Evolutionary conservation across 306 rosid genomes (phyloP).

Genomic region (Neltuma alba): DNA sequence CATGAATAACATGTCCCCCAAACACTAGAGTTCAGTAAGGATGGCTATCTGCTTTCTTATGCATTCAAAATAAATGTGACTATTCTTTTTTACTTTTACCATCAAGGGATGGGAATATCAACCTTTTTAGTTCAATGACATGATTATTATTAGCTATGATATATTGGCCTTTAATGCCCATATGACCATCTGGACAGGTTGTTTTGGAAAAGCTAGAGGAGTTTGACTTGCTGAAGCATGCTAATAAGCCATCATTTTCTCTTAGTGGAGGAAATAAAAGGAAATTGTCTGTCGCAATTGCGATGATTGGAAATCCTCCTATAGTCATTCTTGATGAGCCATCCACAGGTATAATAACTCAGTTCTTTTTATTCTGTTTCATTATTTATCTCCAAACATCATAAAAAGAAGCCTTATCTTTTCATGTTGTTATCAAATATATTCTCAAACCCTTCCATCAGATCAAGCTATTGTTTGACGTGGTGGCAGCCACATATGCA

Average conservation of each 20-base stretch:
- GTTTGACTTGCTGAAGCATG: slow-evolving; percentile 91
- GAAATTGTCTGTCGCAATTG: slow-evolving; percentile 92
- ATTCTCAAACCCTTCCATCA: slow-evolving; percentile 3
- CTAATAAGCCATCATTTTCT: slow-evolving; percentile 85
- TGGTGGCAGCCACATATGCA: slow-evolving; percentile 16
- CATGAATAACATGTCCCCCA: background rate
- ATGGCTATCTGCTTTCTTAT: slow-evolving; percentile 19
- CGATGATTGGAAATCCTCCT: slow-evolving; percentile 98
- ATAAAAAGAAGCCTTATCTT: slow-evolving; percentile 25
- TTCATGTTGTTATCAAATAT: background rate
- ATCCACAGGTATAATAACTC: slow-evolving; percentile 69
- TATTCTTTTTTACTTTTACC: background rate
- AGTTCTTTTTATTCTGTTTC: background rate
- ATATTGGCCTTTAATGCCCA: slow-evolving; percentile 33
- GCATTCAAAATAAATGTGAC: slow-evolving; percentile 1
- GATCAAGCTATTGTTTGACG: slow-evolving; percentile 25
- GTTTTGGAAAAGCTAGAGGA: slow-evolving; percentile 85
- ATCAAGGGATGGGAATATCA: background rate
- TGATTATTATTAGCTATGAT: slow-evolving; percentile 3
- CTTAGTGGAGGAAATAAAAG: slow-evolving; percentile 98
- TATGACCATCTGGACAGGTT: slow-evolving; percentile 66
- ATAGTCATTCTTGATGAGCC: slow-evolving; percentile 97
- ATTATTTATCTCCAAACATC: slow-evolving; percentile 22
- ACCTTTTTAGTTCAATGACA: slow-evolving; percentile 4
- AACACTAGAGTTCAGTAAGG: slow-evolving; percentile 15